phyloP scores from a whole-genome alignment of 78 protist genomes.

The Polysphondylium violaceum region DNA sequence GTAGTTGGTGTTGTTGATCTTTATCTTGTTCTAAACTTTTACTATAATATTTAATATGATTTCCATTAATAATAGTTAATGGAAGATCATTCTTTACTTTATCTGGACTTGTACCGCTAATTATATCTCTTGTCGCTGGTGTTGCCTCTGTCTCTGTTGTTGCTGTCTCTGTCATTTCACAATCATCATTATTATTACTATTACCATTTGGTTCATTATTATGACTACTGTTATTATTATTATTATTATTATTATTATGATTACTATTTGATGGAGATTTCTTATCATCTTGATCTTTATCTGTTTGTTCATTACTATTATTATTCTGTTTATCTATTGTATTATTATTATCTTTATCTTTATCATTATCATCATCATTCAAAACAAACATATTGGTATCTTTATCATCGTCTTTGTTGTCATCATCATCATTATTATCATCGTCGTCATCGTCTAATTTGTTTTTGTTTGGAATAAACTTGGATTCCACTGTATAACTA shows the following conservation, averaged over 20 bases:
- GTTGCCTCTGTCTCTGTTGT: background rate
- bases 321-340: background rate
- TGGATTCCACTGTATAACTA: slow-evolving; percentile 2
- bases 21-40: background rate
- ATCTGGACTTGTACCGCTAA: too few species aligned
- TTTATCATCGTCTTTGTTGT: slow-evolving; percentile 3
- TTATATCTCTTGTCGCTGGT: background rate
- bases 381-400: background rate
- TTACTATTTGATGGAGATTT: slow-evolving; percentile 7
- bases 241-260: background rate
- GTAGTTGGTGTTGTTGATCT: background rate
- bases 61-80: background rate
- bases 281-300: background rate
- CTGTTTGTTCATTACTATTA: background rate
- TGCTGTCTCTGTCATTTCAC: background rate
- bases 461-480: background rate
- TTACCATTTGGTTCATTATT: too few species aligned
- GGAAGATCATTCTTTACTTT: background rate
- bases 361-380: background rate
- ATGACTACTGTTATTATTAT: background rate
- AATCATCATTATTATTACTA: background rate
- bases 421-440: background rate
- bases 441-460: background rate
- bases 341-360: background rate
- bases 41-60: background rate